phyloP scores from a whole-genome alignment of 441 rosid species.

The Bocquillonia castaneifolia region DNA sequence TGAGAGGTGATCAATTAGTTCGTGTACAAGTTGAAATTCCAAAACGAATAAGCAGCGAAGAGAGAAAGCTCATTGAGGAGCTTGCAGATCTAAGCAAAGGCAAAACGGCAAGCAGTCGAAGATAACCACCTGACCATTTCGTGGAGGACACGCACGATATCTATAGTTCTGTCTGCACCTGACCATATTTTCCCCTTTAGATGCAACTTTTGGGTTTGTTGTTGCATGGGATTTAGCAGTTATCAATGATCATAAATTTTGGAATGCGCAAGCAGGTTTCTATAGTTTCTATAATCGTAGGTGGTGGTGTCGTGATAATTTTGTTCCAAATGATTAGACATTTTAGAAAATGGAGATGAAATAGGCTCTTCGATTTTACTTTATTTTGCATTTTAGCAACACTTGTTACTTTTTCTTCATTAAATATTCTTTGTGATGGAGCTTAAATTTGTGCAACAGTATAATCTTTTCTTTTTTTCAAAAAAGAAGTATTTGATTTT shows the following conservation, averaged over 20 bases:
- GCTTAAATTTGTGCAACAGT: not conserved
- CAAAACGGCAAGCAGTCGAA: conserved; percentile 64
- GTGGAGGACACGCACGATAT: not conserved
- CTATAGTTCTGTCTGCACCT: not conserved
- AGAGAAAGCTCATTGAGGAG: conserved; percentile 81
- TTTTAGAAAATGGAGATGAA: not conserved
- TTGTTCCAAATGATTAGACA: conserved; percentile 1
- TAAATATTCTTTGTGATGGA: conserved; percentile 2
- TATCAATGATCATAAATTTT: not conserved
- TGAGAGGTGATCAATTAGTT: conserved; percentile 94
- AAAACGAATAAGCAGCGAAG: conserved; percentile 75
- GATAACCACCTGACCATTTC: conserved; percentile 39
- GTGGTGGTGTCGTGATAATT: conserved; percentile 7
- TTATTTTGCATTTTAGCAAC: not conserved
- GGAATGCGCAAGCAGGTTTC: conserved; percentile 14
- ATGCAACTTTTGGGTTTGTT: conserved; percentile 9
- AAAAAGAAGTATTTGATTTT: not conserved
- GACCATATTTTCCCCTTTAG: not conserved
- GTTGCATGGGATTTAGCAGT: conserved; percentile 7
- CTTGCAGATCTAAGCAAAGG: conserved; percentile 86
- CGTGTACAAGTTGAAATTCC: conserved; percentile 96
- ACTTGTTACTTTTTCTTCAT: not conserved
- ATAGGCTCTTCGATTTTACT: not conserved
- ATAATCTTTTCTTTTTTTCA: not conserved
- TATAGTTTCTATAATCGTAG: conserved; percentile 17